Evolutionary conservation across 1,284 basidiomycete genomes (phyloP), one percentile per base, ranked within the genome.

Genomic region (Ceraceosorus guamensis): DNA sequence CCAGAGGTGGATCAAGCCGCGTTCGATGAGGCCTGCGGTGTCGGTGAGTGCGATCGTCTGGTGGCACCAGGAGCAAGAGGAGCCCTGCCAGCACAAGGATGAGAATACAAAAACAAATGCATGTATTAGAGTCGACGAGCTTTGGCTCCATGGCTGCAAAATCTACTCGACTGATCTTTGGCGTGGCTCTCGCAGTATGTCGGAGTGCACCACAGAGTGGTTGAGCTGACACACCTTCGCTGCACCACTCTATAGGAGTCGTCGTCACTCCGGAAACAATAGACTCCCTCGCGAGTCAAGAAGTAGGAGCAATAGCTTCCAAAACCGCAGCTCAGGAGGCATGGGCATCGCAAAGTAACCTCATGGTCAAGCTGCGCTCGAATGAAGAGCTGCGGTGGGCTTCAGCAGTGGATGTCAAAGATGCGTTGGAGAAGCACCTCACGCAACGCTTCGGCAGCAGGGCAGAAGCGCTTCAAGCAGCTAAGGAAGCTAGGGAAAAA

Each of bases 401-500:
- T 4, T 87, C 82, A 71, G 84, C 89, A 0, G 81, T 90, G 5
- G 92, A 97, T 50, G 81, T 97, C 59, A 97, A 97, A 80, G 86
- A 83, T 46, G 82, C 87, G 0, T 86, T 90, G 2, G 93, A 98
- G 74, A 81, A 81, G 16, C 81, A 83, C 6, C 92, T 95, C 66
- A 79, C 80, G 0, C 82, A 84, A 41, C 80, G 80, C 32, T 96
- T 92, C 77, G 93, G 95, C 16, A 79, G 84, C 44, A 66, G 68
- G 43, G 61, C 59, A 10, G 34, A 48, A 59, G 59, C 39, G 39
- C 10, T 41, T 11, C 24, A 24, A 24, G 24, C 24, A 24, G 24
- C 24, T 24, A 41, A 16, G 35, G 62, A 60, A 30, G 56, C 65
- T 8, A 91, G 90, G 81, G 87, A 87, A 52, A 53, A 77, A 62